These are phyloP conservation scores for Sphagnum tenellum DNA, from an alignment of 225 moss, liverwort and hornwort species.

Conservation along the genomic window DNA sequence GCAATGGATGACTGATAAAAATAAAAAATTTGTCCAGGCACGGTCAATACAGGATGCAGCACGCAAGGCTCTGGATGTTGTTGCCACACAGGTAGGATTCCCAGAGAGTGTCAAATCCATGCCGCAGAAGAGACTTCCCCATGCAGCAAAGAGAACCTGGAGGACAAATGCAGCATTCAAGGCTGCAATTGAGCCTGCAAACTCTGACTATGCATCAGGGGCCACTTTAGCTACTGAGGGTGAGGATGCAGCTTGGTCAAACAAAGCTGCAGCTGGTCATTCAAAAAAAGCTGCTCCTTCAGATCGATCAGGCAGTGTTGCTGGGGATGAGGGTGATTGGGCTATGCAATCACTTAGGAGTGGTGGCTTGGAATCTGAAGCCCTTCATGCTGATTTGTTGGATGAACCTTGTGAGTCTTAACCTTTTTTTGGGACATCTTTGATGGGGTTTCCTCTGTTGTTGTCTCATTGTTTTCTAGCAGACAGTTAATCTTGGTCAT, in stretches of 20 bases:
- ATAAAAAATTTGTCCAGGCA: conserved; percentile 35
- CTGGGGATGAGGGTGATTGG: conserved; percentile 69
- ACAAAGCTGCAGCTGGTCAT: conserved; percentile 32
- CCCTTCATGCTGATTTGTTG: conserved; percentile 18
- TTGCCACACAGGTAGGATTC: conserved; percentile 54
- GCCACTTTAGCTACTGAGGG: conserved; percentile 80
- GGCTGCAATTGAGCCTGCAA: conserved; percentile 50
- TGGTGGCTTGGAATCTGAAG: conserved; percentile 36
- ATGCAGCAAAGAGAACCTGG: conserved; percentile 53
- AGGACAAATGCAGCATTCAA: conserved; percentile 60
- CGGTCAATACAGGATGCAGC: conserved; percentile 88
- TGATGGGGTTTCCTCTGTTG: not conserved
- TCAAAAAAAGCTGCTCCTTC: conserved; percentile 69
- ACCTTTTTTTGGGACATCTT: not conserved
- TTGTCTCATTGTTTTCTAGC: not conserved
- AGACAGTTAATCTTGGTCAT: no score
- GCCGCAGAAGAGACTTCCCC: conserved; percentile 54
- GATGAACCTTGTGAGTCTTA: conserved; percentile 34
- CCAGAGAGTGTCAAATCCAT: conserved; percentile 38
- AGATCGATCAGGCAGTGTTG: conserved; percentile 79
- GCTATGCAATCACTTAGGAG: conserved; percentile 38
- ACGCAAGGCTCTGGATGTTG: conserved; percentile 68
- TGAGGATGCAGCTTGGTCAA: conserved; percentile 55
- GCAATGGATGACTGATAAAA: no score
- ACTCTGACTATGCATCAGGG: conserved; percentile 64